Percentiles rank a stretch among this genome's conserved stretches.
Evolutionary conservation across 2,329 filamentous ascomycete species (phyloP).

Genomic region (Fusarium chlamydosporum): DNA sequence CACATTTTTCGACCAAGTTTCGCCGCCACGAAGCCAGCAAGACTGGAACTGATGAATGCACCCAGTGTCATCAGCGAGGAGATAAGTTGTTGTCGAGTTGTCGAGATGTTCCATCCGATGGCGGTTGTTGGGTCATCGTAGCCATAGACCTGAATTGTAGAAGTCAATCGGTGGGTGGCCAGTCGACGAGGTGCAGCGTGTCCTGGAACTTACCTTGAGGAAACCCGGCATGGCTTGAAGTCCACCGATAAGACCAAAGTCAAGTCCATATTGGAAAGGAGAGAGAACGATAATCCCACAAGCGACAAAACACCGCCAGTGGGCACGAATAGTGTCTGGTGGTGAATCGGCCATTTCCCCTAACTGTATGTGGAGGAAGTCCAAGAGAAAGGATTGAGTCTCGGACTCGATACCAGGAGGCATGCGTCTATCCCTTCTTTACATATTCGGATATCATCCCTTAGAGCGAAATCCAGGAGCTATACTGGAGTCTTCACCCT

Average conservation of each 20-base stretch:
- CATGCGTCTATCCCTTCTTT: background rate
- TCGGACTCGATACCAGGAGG: background rate
- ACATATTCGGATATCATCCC: slow-evolving; percentile 3
- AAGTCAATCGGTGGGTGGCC: background rate
- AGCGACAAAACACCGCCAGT: slow-evolving; percentile 46
- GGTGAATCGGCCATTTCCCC: slow-evolving; percentile 23
- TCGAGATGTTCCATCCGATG: slow-evolving; percentile 47
- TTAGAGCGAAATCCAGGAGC: background rate
- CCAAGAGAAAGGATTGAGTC: background rate
- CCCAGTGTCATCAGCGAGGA: slow-evolving; percentile 47
- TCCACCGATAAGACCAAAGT: slow-evolving; percentile 45
- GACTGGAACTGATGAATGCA: slow-evolving; percentile 45
- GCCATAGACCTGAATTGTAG: slow-evolving; percentile 32
- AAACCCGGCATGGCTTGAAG: slow-evolving; percentile 47
- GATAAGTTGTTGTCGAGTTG: slow-evolving; percentile 44
- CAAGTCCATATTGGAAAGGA: slow-evolving; percentile 46
- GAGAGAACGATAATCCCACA: slow-evolving; percentile 43
- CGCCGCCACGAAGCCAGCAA: slow-evolving; percentile 37
- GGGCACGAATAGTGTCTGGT: slow-evolving; percentile 40
- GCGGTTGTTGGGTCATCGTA: slow-evolving; percentile 42
- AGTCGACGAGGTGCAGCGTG: background rate
- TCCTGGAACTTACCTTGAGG: slow-evolving; percentile 25
- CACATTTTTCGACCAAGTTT: slow-evolving; percentile 40
- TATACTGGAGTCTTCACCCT: background rate
- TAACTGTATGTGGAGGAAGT: background rate